These are phyloP conservation scores for Claviceps paspali DNA, from an alignment of 2,329 filamentous ascomycete species.

Conservation along the genomic window DNA sequence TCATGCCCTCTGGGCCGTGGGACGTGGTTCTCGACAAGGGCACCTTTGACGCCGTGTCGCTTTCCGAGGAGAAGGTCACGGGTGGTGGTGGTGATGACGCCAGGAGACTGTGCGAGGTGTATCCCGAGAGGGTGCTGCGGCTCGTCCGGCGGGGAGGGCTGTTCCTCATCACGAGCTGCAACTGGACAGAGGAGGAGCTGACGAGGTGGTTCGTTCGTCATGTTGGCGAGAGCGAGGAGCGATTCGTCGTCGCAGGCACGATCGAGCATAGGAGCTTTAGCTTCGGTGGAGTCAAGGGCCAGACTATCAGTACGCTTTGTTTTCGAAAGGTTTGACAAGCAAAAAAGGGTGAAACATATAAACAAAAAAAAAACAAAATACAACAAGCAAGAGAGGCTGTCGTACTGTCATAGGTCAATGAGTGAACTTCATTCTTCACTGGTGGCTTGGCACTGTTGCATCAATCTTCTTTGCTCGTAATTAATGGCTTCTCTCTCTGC, in stretches of 20 bases:
- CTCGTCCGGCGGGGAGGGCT: constrained; percentile 58
- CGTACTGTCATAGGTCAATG: too few relatives aligned
- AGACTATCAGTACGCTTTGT: constrained; percentile 76
- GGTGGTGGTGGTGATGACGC: too few relatives aligned
- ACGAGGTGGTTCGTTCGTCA: constrained; percentile 65
- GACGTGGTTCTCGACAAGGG: constrained; percentile 96
- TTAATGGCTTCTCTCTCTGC: too few relatives aligned
- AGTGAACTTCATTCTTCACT: too few relatives aligned
- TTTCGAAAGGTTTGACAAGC: constrained; percentile 52
- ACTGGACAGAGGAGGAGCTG: constrained; percentile 91
- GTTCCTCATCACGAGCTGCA: constrained; percentile 85
- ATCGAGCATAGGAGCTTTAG: constrained; percentile 76
- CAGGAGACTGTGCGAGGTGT: constrained; percentile 56
- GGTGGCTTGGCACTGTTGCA: too few relatives aligned
- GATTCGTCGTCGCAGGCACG: constrained; percentile 46
- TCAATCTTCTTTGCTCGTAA: too few relatives aligned
- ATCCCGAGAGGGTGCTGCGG: constrained; percentile 50
- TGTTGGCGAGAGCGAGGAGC: constrained; percentile 6
- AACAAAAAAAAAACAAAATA: too few relatives aligned
- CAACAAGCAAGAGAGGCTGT: too few relatives aligned
- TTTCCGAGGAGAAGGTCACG: constrained; percentile 45
- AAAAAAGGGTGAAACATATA: too few relatives aligned
- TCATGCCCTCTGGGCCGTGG: too few relatives aligned
- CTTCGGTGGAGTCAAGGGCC: constrained; percentile 78
- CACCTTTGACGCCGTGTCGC: constrained; percentile 86